phyloP scores from a whole-genome alignment of 257 asterid genomes.

The Galeopsis tetrahit region DNA sequence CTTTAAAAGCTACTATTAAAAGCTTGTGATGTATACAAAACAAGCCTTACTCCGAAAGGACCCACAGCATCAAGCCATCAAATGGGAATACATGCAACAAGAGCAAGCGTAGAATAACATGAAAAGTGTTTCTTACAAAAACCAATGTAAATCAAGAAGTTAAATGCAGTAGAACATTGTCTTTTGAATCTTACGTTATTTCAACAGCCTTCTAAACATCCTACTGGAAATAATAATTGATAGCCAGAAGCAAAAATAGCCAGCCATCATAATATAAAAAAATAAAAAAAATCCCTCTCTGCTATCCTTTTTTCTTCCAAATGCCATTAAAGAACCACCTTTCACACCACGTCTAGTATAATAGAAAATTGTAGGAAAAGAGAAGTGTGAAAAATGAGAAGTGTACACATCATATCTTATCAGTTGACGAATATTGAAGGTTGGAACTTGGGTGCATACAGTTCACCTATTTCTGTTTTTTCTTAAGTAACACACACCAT shows the following conservation, averaged over 20 bases:
- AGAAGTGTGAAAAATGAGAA: not conserved
- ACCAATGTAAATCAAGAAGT: not conserved
- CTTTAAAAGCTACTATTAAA: not conserved
- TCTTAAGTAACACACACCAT: not conserved
- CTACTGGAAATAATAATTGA: slow-evolving; percentile 10
- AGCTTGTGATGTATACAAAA: not conserved
- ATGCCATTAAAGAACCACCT: not conserved
- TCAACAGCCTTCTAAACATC: slow-evolving; percentile 19
- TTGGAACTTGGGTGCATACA: not conserved
- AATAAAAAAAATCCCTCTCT: not conserved
- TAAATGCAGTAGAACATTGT: slow-evolving; percentile 8
- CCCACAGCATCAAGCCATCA: slow-evolving; percentile 8
- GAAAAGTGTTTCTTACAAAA: not conserved
- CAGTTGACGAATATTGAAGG: slow-evolving; percentile 1
- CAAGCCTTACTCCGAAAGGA: slow-evolving; percentile 10
- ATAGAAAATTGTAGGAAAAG: slow-evolving; percentile 5
- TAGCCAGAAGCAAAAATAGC: slow-evolving; percentile 1
- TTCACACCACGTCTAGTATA: not conserved
- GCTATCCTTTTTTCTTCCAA: not conserved
- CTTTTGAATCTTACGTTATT: slow-evolving; percentile 6
- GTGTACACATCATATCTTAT: not conserved
- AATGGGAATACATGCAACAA: slow-evolving; percentile 12
- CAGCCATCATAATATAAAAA: not conserved
- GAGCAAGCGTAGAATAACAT: not conserved
- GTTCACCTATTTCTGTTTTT: not conserved